Evolutionary conservation across 441 rosid genomes (phyloP).

Genomic region (Pelargonium cotyledonis): DNA sequence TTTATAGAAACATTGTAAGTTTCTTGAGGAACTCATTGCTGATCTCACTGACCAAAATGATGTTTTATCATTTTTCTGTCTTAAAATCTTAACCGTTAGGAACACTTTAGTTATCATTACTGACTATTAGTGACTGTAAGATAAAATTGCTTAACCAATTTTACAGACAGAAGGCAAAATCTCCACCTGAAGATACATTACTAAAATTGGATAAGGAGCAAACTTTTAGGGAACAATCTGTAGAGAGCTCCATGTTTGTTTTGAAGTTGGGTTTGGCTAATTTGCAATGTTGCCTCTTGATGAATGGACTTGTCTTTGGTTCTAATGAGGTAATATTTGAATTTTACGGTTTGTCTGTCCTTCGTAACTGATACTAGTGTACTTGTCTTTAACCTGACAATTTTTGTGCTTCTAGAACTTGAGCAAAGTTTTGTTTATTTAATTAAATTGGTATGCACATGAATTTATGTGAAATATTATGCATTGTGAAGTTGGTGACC

Average conservation of each 20-base stretch:
- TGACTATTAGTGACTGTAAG: not conserved
- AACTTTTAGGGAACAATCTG: conserved; percentile 46
- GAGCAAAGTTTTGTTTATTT: not conserved
- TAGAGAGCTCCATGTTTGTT: conserved; percentile 77
- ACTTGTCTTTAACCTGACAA: not conserved
- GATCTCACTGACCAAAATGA: not conserved
- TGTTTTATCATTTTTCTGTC: not conserved
- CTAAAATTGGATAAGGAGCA: conserved; percentile 74
- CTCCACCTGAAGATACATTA: conserved; percentile 78
- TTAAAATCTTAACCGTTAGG: not conserved
- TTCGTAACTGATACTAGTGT: not conserved
- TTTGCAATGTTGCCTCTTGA: conserved; percentile 65
- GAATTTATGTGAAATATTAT: not conserved
- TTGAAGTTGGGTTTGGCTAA: conserved; percentile 82
- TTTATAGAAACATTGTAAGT: conserved; percentile 91
- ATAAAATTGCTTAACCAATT: conserved; percentile 13
- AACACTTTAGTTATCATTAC: conserved; percentile 5
- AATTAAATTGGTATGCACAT: not conserved
- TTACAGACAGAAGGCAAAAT: conserved; percentile 66
- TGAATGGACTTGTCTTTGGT: conserved; percentile 93
- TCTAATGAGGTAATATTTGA: conserved; percentile 64
- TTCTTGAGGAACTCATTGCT: conserved; percentile 17
- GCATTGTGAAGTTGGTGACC: not conserved
- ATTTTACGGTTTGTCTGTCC: conserved; percentile 6
- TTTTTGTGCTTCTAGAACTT: not conserved